These are phyloP conservation scores for Fraxinus platypoda DNA, from an alignment of 305 asterid genomes.

Conservation along the genomic window DNA sequence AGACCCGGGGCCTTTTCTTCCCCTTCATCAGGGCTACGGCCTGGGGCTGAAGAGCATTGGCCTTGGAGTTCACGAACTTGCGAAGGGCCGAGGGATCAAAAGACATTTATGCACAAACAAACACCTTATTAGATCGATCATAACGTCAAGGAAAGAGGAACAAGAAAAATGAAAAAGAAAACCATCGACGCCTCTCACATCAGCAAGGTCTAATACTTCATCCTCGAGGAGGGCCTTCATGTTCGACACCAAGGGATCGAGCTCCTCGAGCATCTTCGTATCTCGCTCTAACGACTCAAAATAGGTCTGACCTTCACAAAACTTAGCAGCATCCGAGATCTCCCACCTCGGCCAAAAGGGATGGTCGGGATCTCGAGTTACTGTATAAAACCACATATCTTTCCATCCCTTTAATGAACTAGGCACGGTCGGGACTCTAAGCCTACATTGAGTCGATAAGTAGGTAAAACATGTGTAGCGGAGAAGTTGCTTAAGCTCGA, in stretches of 20 bases:
- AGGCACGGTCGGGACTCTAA: not conserved
- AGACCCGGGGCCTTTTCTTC: not conserved
- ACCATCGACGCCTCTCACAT: not conserved
- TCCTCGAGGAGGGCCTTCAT: not conserved
- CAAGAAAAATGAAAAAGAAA: not conserved
- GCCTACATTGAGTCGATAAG: not conserved
- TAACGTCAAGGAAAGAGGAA: not conserved
- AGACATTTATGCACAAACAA: not conserved
- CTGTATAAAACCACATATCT: not conserved
- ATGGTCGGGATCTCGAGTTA: not conserved
- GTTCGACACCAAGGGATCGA: not conserved
- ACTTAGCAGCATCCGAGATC: not conserved
- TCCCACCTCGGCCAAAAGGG: not conserved
- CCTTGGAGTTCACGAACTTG: not conserved
- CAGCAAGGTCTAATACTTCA: not conserved
- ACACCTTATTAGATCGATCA: not conserved
- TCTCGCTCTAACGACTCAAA: not conserved
- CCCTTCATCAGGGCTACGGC: not conserved
- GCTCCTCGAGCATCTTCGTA: not conserved
- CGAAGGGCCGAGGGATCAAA: not conserved
- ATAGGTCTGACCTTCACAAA: not conserved
- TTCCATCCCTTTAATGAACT: not conserved
- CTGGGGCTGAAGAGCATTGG: not conserved
- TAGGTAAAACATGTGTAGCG: not conserved
- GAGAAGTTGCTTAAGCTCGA: not conserved